phyloP scores from a whole-genome alignment of 805 yeast species.

The Starmerella apicola region DNA sequence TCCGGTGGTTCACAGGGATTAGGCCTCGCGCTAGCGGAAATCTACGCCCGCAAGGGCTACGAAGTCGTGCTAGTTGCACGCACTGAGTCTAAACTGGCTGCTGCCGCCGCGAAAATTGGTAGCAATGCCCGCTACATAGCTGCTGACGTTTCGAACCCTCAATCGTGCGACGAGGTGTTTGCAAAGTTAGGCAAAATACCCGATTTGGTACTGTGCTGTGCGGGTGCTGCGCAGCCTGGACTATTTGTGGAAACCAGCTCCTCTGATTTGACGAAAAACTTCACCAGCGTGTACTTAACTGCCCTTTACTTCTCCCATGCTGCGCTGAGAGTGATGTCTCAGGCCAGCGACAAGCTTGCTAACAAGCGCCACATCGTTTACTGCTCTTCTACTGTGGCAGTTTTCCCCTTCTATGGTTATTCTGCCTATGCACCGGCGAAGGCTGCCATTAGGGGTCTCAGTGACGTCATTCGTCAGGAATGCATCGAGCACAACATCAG shows the following conservation, averaged over 20 bases:
- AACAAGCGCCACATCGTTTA: constrained; percentile 41
- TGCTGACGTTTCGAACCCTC: constrained; percentile 55
- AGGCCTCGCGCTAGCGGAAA: constrained; percentile 64
- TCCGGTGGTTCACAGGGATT: constrained; percentile 94
- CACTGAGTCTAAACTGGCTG: constrained; percentile 45
- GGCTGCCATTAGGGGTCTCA: constrained; percentile 64
- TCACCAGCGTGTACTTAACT: constrained; percentile 59
- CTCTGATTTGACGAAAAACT: constrained; percentile 47
- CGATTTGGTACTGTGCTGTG: constrained; percentile 72
- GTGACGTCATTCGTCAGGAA: constrained; percentile 74
- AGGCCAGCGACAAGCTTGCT: constrained; percentile 18
- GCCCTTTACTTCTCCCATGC: constrained; percentile 62
- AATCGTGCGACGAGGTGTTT: constrained; percentile 37
- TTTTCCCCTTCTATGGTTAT: constrained; percentile 85
- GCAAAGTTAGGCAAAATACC: constrained; percentile 35
- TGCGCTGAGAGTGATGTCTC: constrained; percentile 28
- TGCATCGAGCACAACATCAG: constrained; percentile 51
- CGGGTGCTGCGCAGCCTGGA: constrained; percentile 75
- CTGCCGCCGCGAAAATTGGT: constrained; percentile 38
- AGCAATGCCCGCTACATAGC: constrained; percentile 32
- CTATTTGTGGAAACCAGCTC: constrained; percentile 56
- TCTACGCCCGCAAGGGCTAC: constrained; percentile 43
- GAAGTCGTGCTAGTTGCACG: constrained; percentile 68
- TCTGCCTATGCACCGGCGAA: constrained; percentile 82
- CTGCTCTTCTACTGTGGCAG: constrained; percentile 67